Evolutionary conservation across 1,284 basidiomycete species (phyloP).

Genomic region (Ceraceosorus guamensis): DNA sequence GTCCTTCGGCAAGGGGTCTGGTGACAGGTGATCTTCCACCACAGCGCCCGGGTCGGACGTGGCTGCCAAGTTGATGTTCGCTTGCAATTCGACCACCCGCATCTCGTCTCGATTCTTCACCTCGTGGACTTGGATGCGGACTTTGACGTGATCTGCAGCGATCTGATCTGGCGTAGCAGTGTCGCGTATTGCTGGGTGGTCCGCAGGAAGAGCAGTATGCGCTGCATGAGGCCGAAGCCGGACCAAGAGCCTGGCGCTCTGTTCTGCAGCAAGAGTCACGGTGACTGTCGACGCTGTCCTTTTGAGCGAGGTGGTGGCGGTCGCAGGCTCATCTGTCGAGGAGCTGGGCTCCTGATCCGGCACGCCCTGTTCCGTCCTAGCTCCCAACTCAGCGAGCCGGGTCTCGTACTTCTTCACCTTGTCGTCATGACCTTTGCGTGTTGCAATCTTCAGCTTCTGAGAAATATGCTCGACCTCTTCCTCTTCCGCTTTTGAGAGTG

Average conservation of each 20-base stretch:
- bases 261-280: conserved; percentile 28
- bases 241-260: conserved; percentile 35
- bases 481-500: conserved; percentile 52
- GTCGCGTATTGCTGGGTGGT: neutral
- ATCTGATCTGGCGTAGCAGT: neutral
- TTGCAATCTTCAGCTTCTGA: conserved; percentile 55
- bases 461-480: conserved; percentile 54
- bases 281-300: conserved; percentile 32
- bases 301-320: conserved; percentile 10
- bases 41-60: no score
- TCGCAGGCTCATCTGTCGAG: no score
- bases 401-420: conserved; percentile 54
- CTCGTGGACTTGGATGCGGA: conserved; percentile 40
- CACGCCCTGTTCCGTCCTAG: conserved; percentile 22
- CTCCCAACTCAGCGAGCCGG: conserved; percentile 51
- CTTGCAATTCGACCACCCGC: conserved; percentile 23
- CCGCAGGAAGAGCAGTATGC: conserved; percentile 6
- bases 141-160: conserved; percentile 21
- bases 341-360: no score
- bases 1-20: no score
- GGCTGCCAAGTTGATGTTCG: neutral
- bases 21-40: no score
- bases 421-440: conserved; percentile 53
- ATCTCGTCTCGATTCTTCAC: conserved; percentile 47
- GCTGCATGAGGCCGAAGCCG: conserved; percentile 30